phyloP scores from a whole-genome alignment of 2,329 filamentous ascomycete genomes.

The Penicillium sp. region DNA sequence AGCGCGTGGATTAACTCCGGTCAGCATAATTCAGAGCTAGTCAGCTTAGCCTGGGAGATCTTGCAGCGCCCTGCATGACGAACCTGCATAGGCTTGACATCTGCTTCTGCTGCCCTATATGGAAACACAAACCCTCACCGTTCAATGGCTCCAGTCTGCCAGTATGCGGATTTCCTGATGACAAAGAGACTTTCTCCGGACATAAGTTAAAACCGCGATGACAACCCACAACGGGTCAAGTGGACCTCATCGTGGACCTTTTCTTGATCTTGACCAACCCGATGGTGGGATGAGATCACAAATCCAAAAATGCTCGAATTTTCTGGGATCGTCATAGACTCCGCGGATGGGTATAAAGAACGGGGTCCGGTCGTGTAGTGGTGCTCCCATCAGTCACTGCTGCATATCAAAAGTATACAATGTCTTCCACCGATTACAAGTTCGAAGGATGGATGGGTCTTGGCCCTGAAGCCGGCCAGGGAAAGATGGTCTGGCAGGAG shows the following conservation, averaged over 20 bases:
- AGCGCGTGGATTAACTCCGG: not conserved
- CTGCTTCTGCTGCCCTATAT: too few relatives aligned
- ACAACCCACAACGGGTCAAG: constrained; percentile 3
- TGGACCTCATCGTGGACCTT: constrained; percentile 1
- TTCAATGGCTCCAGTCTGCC: too few relatives aligned
- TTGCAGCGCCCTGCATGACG: too few relatives aligned
- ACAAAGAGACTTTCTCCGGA: not conserved
- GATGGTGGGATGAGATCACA: not conserved
- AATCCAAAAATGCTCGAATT: not conserved
- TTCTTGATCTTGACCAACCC: not conserved
- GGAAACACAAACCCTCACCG: too few relatives aligned
- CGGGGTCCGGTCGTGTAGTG: not conserved
- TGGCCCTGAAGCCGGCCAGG: constrained; percentile 50
- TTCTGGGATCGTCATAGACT: not conserved
- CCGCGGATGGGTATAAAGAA: constrained; percentile 8
- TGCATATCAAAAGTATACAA: constrained; percentile 9
- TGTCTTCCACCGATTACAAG: constrained; percentile 45
- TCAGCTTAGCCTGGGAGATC: too few relatives aligned
- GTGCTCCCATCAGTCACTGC: not conserved
- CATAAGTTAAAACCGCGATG: constrained; percentile 4
- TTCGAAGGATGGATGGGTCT: constrained; percentile 61
- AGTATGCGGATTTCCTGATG: not conserved
- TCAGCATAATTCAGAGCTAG: not conserved
- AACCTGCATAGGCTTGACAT: too few relatives aligned
- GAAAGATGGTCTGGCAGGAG: constrained; percentile 57